These are phyloP conservation scores for Cutaneotrichosporon cavernicola DNA, from an alignment of 1,284 basidiomycete genomes.

Conservation along the genomic window DNA sequence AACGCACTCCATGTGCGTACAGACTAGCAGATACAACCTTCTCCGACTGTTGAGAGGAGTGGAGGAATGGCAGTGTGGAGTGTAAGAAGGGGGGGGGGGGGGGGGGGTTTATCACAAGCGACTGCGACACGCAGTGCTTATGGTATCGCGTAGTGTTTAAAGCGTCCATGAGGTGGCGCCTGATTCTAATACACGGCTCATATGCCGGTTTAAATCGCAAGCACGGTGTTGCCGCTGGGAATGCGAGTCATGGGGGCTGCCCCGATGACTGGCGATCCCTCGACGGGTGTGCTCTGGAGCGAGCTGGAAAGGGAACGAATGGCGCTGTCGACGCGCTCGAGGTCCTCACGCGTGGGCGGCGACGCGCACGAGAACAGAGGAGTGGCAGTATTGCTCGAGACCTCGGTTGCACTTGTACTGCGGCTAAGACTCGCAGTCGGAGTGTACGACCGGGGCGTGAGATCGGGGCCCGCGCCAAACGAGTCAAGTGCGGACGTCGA, in stretches of 20 bases:
- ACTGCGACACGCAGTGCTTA: neutral
- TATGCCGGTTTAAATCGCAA: constrained; percentile 15
- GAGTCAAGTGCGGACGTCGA: constrained; percentile 48
- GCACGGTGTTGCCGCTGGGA: constrained; percentile 13
- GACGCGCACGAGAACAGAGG: constrained; percentile 4
- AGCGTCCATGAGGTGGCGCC: constrained; percentile 7
- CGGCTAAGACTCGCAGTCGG: constrained; percentile 18
- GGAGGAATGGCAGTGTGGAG: constrained; percentile 6
- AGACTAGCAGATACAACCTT: constrained; percentile 11
- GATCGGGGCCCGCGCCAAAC: constrained; percentile 32
- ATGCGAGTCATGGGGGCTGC: constrained; percentile 15
- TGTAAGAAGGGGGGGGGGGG: too few species aligned
- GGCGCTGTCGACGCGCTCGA: constrained; percentile 30
- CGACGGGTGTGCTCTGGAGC: constrained; percentile 22
- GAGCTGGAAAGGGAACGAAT: constrained; percentile 24
- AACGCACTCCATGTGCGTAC: constrained; percentile 9
- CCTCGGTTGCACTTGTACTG: constrained; percentile 11
- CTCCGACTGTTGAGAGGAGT: constrained; percentile 5
- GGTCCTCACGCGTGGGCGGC: constrained; percentile 25
- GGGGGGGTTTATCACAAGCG: neutral
- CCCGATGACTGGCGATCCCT: constrained; percentile 10
- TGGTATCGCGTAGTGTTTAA: neutral
- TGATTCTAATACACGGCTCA: constrained; percentile 10
- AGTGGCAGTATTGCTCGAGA: constrained; percentile 14
- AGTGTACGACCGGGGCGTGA: constrained; percentile 24